phyloP scores from a whole-genome alignment of 2,329 filamentous ascomycete genomes.

The Paecilomyces niveus region DNA sequence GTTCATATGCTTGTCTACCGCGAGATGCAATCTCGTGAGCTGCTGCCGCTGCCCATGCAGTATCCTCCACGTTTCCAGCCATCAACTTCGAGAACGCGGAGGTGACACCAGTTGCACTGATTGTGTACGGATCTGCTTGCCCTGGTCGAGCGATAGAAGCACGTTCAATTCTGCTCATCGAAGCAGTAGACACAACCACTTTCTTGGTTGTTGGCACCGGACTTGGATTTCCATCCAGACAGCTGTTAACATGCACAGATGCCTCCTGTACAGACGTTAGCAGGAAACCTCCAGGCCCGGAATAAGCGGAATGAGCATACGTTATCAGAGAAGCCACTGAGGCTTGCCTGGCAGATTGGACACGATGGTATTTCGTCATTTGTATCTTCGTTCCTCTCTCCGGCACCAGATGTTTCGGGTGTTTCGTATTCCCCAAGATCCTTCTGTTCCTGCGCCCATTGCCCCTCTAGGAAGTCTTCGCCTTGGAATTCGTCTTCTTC shows the following conservation, averaged over 20 bases:
- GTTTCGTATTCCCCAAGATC: conserved; percentile 22
- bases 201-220: conserved; percentile 40
- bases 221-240: conserved; percentile 73
- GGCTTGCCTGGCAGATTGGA: conserved; percentile 66
- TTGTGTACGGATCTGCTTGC: conserved; percentile 69
- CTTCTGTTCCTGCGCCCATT: conserved; percentile 48
- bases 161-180: conserved; percentile 55
- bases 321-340: conserved; percentile 50
- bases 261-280: conserved; percentile 53
- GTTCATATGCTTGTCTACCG: conserved; percentile 77
- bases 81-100: conserved; percentile 92
- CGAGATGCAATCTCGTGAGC: conserved; percentile 69
- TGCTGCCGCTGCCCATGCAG: conserved; percentile 82
- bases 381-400: neutral
- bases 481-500: conserved; percentile 58
- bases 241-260: conserved; percentile 83
- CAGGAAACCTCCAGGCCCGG: neutral
- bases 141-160: conserved; percentile 68
- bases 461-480: conserved; percentile 59
- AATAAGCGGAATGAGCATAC: conserved; percentile 18
- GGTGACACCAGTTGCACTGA: conserved; percentile 34
- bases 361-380: conserved; percentile 44
- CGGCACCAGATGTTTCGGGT: conserved; percentile 7
- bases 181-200: conserved; percentile 7
- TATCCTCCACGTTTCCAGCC: conserved; percentile 83